Evolutionary conservation across 805 yeast genomes (phyloP), one percentile per base, ranked within the genome.

Genomic region (Candida verbasci): DNA sequence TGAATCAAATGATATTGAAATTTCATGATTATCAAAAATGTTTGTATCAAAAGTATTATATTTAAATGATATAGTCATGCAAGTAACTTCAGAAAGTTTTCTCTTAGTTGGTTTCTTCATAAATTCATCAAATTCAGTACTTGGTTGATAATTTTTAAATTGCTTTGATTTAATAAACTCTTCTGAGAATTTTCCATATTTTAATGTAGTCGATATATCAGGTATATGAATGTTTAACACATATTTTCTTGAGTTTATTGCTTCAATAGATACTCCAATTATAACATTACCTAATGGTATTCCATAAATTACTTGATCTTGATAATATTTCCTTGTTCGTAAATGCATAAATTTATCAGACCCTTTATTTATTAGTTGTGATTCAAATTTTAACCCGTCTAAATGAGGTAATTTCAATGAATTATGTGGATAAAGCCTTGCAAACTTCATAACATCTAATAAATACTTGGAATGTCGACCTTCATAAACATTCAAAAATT

Each of bases 191-290:
- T 18, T 3, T 11, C 27, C 18, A 12, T 31, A 32, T 10, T 31
- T 11, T 9, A 34, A 3, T 6, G 20, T 5, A 1, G 70, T 49
- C 8, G 60, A 60, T 4, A 66, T 35, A 44, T 71, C 76, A 3
- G 73, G 70, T 7, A 71, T 44, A 44, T 71, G 76, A 6, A 71
- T 38, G 36, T 64, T 60, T 9, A 70, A 34, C 4, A 42, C 31
- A 38, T 60, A 58, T 35, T 60, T 61, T 26, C 72, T 45, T 9
- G 65, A 43, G 42, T 61, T 65, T 31, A 59, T 41, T 34, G 58
- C 57, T 30, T 57, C 64, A 22, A 68, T 36, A 1, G 76, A 70
- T 1, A 69, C 42, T 1, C 60, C 72, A 38, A 62, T 12, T 11
- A 21, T 21, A 2, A 46, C 30, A 3, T 38, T 34, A 12, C 34